Conservation (phyloP, 2,329 filamentous ascomycete species). For the Colletotrichum orchidophilum region DNA sequence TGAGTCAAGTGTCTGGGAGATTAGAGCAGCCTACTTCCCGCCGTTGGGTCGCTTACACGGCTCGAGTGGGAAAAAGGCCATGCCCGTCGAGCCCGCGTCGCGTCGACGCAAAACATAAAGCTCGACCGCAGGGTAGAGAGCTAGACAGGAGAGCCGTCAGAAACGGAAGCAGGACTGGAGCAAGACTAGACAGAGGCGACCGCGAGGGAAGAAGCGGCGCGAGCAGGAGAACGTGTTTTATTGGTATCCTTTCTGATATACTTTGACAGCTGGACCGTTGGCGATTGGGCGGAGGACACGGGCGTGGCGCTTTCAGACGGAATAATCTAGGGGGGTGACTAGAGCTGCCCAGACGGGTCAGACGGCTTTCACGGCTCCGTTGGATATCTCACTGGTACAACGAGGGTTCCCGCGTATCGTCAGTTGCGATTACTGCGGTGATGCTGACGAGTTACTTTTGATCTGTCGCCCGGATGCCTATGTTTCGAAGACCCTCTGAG, state of each 20-base stretch:
- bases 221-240: neutral
- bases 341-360: neutral
- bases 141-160: neutral
- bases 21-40: neutral
- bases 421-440: neutral
- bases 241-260: neutral
- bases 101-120: neutral
- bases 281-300: neutral
- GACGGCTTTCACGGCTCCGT: neutral
- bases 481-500: neutral
- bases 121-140: neutral
- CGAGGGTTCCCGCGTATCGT: neutral
- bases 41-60: neutral
- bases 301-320: too few relatives aligned
- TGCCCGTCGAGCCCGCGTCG: too few relatives aligned
- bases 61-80: neutral
- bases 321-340: neutral
- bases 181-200: neutral
- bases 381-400: neutral
- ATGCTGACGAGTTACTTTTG: neutral
- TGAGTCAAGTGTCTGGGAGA: neutral
- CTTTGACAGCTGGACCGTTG: neutral
- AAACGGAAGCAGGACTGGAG: too few relatives aligned
- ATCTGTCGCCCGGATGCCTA: neutral
- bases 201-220: neutral